phyloP scores from a whole-genome alignment of 2,329 filamentous ascomycete species.

The Aspergillus intermedius region DNA sequence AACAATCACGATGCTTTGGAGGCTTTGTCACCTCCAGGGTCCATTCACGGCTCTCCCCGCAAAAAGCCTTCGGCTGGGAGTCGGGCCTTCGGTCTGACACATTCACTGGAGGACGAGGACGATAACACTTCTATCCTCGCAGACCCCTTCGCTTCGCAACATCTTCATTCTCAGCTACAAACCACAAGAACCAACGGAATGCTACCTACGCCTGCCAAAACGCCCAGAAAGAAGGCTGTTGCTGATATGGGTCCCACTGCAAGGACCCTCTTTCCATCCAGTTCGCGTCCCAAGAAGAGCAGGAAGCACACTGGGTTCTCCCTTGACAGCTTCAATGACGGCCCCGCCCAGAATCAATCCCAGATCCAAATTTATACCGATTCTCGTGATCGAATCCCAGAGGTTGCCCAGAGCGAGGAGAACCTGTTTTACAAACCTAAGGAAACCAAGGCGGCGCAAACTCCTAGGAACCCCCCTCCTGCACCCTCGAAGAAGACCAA shows the following conservation, averaged over 20 bases:
- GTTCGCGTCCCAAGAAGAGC: conserved; percentile 42
- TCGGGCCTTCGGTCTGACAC: conserved; percentile 7
- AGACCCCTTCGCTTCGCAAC: conserved; percentile 18
- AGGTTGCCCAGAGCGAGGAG: conserved; percentile 43
- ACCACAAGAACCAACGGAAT: conserved; percentile 37
- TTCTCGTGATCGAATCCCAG: conserved; percentile 54
- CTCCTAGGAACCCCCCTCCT: conserved; percentile 17
- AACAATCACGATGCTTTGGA: conserved; percentile 13
- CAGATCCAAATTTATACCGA: conserved; percentile 58
- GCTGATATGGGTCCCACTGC: conserved; percentile 43
- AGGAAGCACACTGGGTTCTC: conserved; percentile 42
- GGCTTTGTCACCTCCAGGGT: conserved; percentile 25
- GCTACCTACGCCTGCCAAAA: conserved; percentile 58
- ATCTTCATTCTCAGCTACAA: conserved; percentile 16
- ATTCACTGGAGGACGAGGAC: conserved; percentile 10
- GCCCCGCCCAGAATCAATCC: conserved; percentile 24
- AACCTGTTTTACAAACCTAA: conserved; percentile 50
- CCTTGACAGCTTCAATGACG: conserved; percentile 37
- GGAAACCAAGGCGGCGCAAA: conserved; percentile 19
- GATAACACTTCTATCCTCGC: conserved; percentile 9
- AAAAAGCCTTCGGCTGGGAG: conserved; percentile 17
- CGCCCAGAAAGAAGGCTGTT: conserved; percentile 50
- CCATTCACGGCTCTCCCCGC: conserved; percentile 20
- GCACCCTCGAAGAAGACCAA: conserved; percentile 34
- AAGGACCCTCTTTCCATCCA: conserved; percentile 48